phyloP scores from a whole-genome alignment of 2,329 filamentous ascomycete species.

The Aspergillus amoenus region DNA sequence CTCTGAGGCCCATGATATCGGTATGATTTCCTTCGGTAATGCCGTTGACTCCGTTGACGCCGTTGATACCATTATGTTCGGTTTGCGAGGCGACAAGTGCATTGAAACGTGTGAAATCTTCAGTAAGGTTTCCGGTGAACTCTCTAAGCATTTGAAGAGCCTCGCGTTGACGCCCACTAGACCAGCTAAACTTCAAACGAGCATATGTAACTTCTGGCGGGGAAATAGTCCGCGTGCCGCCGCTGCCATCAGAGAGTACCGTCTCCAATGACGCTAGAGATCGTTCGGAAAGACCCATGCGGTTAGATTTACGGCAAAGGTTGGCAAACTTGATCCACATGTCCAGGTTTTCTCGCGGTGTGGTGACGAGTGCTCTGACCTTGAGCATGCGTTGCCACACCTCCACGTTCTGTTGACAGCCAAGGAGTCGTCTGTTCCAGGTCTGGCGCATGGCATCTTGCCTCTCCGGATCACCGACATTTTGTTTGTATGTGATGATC shows the following conservation, averaged over 20 bases:
- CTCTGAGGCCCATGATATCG: conserved; percentile 38
- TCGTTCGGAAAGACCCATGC: conserved; percentile 92
- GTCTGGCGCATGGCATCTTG: conserved; percentile 88
- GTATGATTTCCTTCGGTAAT: conserved; percentile 41
- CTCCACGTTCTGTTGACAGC: conserved; percentile 94
- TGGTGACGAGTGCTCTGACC: conserved; percentile 86
- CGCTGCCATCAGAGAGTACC: conserved; percentile 53
- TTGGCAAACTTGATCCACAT: conserved; percentile 99
- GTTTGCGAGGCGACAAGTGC: conserved; percentile 35
- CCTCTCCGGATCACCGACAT: conserved; percentile 73
- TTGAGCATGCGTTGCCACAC: conserved; percentile 99
- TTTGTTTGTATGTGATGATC: conserved; percentile 96
- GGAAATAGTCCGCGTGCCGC: conserved; percentile 41
- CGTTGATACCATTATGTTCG: conserved; percentile 46
- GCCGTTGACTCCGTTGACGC: conserved; percentile 53
- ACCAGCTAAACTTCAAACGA: conserved; percentile 97
- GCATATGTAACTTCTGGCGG: conserved; percentile 86
- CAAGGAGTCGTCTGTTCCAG: conserved; percentile 93
- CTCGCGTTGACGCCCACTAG: conserved; percentile 67
- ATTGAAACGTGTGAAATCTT: conserved; percentile 55
- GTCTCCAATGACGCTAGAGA: conserved; percentile 88
- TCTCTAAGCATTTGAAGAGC: conserved; percentile 61
- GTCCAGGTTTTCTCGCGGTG: conserved; percentile 88
- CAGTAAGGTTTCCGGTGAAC: conserved; percentile 60
- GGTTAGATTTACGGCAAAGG: conserved; percentile 91